Conservation (phyloP, 441 rosid genomes). For the Erodium moschatum region DNA sequence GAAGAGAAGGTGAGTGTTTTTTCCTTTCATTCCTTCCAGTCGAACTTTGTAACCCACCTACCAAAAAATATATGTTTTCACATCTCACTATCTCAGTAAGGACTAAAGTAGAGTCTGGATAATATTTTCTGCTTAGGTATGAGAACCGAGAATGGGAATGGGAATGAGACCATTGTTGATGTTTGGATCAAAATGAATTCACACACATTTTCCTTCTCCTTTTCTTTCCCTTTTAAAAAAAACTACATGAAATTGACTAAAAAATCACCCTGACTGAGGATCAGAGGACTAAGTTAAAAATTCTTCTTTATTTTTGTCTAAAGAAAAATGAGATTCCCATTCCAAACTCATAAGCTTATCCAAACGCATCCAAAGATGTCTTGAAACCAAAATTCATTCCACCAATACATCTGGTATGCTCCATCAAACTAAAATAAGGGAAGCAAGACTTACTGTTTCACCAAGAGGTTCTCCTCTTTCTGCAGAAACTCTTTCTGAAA, state of each 20-base stretch:
- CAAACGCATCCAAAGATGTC: slow-evolving; percentile 24
- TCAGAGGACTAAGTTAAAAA: background rate
- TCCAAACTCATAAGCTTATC: background rate
- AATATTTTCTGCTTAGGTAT: background rate
- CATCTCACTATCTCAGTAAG: slow-evolving; percentile 45
- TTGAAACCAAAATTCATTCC: slow-evolving; percentile 13
- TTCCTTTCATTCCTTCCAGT: slow-evolving; percentile 91
- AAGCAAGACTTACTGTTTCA: slow-evolving; percentile 61
- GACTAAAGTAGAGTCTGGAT: slow-evolving; percentile 17
- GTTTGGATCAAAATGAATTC: background rate
- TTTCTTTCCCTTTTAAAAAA: background rate
- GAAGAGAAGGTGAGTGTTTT: slow-evolving; percentile 86
- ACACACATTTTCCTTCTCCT: background rate
- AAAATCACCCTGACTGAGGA: background rate
- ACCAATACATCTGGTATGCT: slow-evolving; percentile 8
- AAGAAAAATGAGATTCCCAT: background rate
- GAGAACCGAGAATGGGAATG: background rate
- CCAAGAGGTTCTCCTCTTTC: slow-evolving; percentile 99
- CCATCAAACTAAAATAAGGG: slow-evolving; percentile 17
- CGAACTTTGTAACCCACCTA: slow-evolving; percentile 99
- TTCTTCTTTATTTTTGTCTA: background rate
- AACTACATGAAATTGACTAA: background rate
- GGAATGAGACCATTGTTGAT: background rate
- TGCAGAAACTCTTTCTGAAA: slow-evolving; percentile 88
- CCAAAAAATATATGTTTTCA: slow-evolving; percentile 45